These are phyloP conservation scores for Phoma sp. DNA, from an alignment of 2,329 filamentous ascomycete genomes.

Conservation along the genomic window DNA sequence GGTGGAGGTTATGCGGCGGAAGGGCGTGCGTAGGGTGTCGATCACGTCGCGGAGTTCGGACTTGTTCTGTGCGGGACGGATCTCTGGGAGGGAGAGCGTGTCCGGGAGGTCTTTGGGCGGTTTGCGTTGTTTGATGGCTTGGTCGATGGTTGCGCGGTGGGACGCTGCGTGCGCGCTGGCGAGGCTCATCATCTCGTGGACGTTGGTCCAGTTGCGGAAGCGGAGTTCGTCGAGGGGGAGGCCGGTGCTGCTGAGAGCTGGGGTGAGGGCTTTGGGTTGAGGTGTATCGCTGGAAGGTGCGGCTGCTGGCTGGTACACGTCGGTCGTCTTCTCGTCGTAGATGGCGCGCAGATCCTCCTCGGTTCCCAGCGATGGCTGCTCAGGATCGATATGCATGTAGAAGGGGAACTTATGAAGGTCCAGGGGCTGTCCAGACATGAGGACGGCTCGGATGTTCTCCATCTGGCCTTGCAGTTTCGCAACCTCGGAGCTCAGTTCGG, in stretches of 20 bases:
- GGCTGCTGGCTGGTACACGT: conserved; percentile 40
- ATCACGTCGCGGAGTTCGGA: not conserved
- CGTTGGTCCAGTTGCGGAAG: conserved; percentile 57
- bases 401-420: conserved; percentile 45
- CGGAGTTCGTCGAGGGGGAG: conserved; percentile 54
- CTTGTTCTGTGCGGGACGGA: not conserved
- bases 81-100: not conserved
- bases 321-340: conserved; percentile 54
- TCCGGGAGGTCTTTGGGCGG: conserved; percentile 4
- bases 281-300: conserved; percentile 9
- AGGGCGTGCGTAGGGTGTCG: conserved; percentile 2
- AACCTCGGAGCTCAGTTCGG: conserved; percentile 26
- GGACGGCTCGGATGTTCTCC: conserved; percentile 34
- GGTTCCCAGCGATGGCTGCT: conserved; percentile 25
- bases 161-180: conserved; percentile 36
- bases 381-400: conserved; percentile 45
- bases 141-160: conserved; percentile 8
- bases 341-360: conserved; percentile 44
- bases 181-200: conserved; percentile 54
- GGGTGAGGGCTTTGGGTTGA: conserved; percentile 2
- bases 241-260: conserved; percentile 43
- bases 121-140: conserved; percentile 18
- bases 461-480: conserved; percentile 32
- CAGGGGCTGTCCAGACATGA: conserved; percentile 43
- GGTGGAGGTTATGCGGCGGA: conserved; percentile 9